Evolutionary conservation across 495 filamentous ascomycete species (phyloP), one percentile per base, ranked within the genome.

Genomic region (Xanthoparmelia taractica): DNA sequence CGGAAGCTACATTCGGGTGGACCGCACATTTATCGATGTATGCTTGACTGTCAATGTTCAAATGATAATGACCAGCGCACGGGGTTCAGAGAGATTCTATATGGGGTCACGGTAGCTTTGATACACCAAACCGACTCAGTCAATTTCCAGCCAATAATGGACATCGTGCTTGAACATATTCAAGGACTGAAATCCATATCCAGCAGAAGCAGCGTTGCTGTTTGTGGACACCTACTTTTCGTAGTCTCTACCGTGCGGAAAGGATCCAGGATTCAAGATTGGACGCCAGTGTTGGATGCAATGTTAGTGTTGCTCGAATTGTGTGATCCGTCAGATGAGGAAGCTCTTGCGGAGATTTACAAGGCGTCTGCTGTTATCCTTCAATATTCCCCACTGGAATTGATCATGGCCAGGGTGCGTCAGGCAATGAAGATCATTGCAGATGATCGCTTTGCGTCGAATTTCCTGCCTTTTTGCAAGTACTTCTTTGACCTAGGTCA

Each of bases 381-480:
- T 63, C 84, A 88, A 69, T 78, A 83, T 56, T 84, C 91, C n/a
- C 87, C 92, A 31, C 84, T 96, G 71, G 90, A 96, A 68, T 81
- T 84, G 20, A 76, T 92, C 58, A 82, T 97, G 50, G 84, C 90
- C 12, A 80, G 77, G 41, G 74, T 91, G 41, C 82, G 83, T 27
- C 65, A 80, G 8, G 76, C 90, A 45, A 84, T 86, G 76, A 79
- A 84, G 41, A 71, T 75, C n/a, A 77, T 93, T 63, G 84, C 84
- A 8, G 81, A 78, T 55, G 84, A 85, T 25, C 78, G 75, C 3
- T 78, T 89, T 58, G 82, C 85, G 63, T 71, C 71, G 58, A 82
- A 84, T 41, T 97, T 97, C 73, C 77, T 97, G 55, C 79, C 84
- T 8, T 97, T 96, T 70, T 97, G 89, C 71, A 85, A 85, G 18